phyloP scores from a whole-genome alignment of 2,329 filamentous ascomycete genomes.

The Cephalotrichum gorgonifer region DNA sequence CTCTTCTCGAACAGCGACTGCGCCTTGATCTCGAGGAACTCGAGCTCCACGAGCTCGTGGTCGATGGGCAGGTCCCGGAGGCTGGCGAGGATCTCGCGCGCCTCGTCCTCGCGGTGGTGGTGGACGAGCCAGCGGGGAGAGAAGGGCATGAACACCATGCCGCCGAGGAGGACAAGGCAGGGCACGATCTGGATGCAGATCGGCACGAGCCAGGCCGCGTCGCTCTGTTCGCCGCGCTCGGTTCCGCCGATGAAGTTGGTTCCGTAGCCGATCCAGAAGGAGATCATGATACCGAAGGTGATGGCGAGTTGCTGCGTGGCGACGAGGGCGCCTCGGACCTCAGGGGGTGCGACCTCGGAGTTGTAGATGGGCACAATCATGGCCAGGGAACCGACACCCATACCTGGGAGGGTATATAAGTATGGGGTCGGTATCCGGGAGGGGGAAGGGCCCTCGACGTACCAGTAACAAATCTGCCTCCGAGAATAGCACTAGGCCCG shows the following conservation, averaged over 20 bases:
- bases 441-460: neutral
- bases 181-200: conserved; percentile 62
- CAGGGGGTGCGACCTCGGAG: conserved; percentile 33
- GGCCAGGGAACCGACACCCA: conserved; percentile 58
- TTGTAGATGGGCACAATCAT: conserved; percentile 54
- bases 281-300: conserved; percentile 53
- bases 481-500: conserved; percentile 3
- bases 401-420: conserved; percentile 16
- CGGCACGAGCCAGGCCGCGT: conserved; percentile 65
- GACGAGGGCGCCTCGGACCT: conserved; percentile 30
- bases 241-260: conserved; percentile 57
- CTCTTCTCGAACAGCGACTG: conserved; percentile 70
- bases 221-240: conserved; percentile 35
- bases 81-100: conserved; percentile 48
- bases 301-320: conserved; percentile 42
- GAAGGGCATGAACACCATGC: conserved; percentile 74
- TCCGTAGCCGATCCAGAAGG: conserved; percentile 54
- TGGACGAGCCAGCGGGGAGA: conserved; percentile 67
- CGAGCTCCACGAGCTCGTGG: conserved; percentile 60
- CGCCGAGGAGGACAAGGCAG: conserved; percentile 52
- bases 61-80: conserved; percentile 52
- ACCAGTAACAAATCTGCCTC: conserved; percentile 3
- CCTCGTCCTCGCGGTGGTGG: conserved; percentile 59
- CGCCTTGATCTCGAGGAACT: conserved; percentile 76
- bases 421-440: neutral